These are phyloP conservation scores for Poa pratensis DNA, from an alignment of 176 grass and related monocot species.

Conservation along the genomic window DNA sequence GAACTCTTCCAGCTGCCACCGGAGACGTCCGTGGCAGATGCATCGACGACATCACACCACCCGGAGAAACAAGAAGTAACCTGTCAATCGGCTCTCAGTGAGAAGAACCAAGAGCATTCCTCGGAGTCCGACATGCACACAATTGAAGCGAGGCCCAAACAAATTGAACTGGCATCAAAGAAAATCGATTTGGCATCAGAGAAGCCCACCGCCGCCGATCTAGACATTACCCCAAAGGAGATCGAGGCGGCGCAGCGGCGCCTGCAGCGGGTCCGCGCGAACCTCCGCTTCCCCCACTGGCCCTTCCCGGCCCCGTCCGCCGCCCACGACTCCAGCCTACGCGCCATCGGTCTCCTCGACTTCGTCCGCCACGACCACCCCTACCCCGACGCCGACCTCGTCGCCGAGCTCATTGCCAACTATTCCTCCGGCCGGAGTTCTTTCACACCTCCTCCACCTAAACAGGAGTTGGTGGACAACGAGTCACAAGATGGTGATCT, in stretches of 20 bases:
- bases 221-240: not conserved
- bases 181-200: not conserved
- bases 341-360: not conserved
- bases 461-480: too few relatives aligned
- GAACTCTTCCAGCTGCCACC: not conserved
- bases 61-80: not conserved
- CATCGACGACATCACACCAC: not conserved
- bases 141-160: not conserved
- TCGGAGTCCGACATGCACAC: not conserved
- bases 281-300: not conserved
- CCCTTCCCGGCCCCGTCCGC: not conserved
- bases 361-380: not conserved
- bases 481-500: too few relatives aligned
- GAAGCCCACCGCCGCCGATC: not conserved
- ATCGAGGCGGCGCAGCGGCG: not conserved
- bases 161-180: not conserved
- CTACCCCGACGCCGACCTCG: not conserved
- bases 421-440: too few relatives aligned
- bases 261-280: slow-evolving; percentile 5
- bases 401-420: slow-evolving; percentile 9
- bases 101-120: not conserved
- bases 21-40: not conserved
- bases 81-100: not conserved
- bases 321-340: not conserved
- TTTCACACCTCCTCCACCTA: too few relatives aligned